Evolutionary conservation across 1,284 basidiomycete species (phyloP).

Genomic region (Cutaneotrichosporon sp.): DNA sequence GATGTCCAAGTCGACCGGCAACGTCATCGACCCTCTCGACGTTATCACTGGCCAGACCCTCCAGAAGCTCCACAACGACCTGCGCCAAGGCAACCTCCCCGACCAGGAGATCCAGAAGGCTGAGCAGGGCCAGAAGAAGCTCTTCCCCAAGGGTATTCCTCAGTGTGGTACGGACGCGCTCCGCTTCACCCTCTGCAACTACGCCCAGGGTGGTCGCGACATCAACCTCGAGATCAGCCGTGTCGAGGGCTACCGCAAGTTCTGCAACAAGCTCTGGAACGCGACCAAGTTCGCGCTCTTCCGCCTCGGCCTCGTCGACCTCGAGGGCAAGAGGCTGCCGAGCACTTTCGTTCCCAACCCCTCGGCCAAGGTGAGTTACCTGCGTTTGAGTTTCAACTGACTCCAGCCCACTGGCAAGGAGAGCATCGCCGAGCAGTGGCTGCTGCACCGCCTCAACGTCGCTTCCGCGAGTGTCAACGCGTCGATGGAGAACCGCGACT

Average conservation of each 20-base stretch:
- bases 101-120: constrained; percentile 92
- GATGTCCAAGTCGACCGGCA: constrained; percentile 98
- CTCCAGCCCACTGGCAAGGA: constrained; percentile 75
- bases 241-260: constrained; percentile 99
- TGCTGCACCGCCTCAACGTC: constrained; percentile 87
- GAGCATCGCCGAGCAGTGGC: constrained; percentile 92
- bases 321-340: constrained; percentile 48
- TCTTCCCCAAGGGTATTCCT: constrained; percentile 98
- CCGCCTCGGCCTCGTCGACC: constrained; percentile 67
- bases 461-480: constrained; percentile 76
- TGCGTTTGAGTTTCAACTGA: background rate
- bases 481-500: constrained; percentile 76
- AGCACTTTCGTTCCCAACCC: constrained; percentile 73
- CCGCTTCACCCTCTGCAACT: constrained; percentile 91
- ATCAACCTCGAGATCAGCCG: constrained; percentile 94
- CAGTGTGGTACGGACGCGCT: constrained; percentile 98
- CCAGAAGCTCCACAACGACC: constrained; percentile 80
- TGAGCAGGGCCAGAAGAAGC: constrained; percentile 94
- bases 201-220: constrained; percentile 82
- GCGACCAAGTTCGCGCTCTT: constrained; percentile 98
- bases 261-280: constrained; percentile 99
- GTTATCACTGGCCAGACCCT: constrained; percentile 86
- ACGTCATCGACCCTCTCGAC: constrained; percentile 96
- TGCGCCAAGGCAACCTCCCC: constrained; percentile 89
- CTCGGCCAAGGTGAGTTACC: constrained; percentile 55